A percentile compares a stretch with the other conserved stretches of the same genome.
Conservation (phyloP, 2,329 filamentous ascomycete species). For the Beauveria brongniartii region DNA sequence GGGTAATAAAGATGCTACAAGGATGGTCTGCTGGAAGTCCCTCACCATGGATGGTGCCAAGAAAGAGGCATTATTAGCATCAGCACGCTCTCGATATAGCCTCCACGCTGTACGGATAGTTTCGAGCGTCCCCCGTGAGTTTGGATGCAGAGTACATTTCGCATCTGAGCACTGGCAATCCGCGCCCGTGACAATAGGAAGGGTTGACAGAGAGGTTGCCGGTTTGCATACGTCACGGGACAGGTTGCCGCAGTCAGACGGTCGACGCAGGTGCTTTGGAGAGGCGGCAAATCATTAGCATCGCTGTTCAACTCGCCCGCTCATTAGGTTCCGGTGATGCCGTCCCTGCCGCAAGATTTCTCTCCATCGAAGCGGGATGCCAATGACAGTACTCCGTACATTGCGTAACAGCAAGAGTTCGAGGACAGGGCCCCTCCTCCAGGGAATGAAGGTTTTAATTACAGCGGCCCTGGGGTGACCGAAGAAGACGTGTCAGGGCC, state of each 20-base stretch:
- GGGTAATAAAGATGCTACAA: neutral
- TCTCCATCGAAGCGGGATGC: neutral
- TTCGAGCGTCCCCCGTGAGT: too few species aligned
- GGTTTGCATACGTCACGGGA: neutral
- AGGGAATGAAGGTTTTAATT: too few species aligned
- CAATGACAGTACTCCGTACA: neutral
- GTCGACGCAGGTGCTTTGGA: neutral
- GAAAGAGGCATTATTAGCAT: neutral
- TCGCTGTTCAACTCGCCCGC: neutral
- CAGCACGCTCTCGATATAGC: too few species aligned
- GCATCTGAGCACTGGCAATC: neutral
- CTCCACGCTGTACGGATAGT: too few species aligned
- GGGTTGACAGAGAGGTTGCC: neutral
- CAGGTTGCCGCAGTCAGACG: neutral
- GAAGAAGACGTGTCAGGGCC: neutral
- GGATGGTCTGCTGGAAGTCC: neutral
- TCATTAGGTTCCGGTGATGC: neutral
- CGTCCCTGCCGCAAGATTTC: neutral
- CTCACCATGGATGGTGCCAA: neutral
- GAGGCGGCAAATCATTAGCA: neutral
- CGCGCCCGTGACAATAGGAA: neutral
- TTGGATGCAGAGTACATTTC: too few species aligned
- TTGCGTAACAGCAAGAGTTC: neutral
- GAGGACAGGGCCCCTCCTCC: neutral
- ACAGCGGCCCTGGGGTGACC: neutral